Percentiles rank a stretch among this genome's conserved stretches.
phyloP scores from a whole-genome alignment of 139 green algal genomes.

The Microglena sp. region DNA sequence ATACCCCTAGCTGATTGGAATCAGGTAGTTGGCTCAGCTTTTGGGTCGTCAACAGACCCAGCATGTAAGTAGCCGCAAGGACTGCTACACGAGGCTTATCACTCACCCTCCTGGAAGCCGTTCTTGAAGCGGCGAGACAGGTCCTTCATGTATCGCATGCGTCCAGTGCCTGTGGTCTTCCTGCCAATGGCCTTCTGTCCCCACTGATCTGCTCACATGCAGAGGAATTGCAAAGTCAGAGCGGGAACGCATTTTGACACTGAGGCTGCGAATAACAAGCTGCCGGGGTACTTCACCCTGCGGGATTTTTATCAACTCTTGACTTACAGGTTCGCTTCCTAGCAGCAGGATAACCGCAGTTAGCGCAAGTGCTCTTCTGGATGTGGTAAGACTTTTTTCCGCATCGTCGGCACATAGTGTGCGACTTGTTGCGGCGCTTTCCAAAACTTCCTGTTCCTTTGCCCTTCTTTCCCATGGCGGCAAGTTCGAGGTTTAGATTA shows the following conservation, averaged over 20 bases:
- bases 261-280: neutral
- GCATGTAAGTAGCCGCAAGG: no score
- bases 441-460: slow-evolving; percentile 94
- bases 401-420: slow-evolving; percentile 93
- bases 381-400: slow-evolving; percentile 86
- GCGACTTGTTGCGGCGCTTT: slow-evolving; percentile 93
- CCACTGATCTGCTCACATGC: slow-evolving; percentile 83
- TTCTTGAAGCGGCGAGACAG: slow-evolving; percentile 90
- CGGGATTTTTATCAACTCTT: neutral
- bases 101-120: slow-evolving; percentile 81
- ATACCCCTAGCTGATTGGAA: no score
- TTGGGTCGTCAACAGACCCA: no score
- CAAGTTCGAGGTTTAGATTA: no score
- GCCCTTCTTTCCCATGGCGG: slow-evolving; percentile 79
- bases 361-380: slow-evolving; percentile 87
- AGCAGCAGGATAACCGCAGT: slow-evolving; percentile 90
- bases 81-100: no score
- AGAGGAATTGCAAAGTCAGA: neutral
- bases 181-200: slow-evolving; percentile 91
- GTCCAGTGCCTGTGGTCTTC: slow-evolving; percentile 93
- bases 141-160: slow-evolving; percentile 89
- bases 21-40: no score
- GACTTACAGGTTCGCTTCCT: slow-evolving; percentile 89
- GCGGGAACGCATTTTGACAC: slow-evolving; percentile 1
- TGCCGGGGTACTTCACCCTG: neutral